Base-by-base conservation (phyloP, 1,284 basidiomycete genomes). In the Naganishia sp. region DNA sequence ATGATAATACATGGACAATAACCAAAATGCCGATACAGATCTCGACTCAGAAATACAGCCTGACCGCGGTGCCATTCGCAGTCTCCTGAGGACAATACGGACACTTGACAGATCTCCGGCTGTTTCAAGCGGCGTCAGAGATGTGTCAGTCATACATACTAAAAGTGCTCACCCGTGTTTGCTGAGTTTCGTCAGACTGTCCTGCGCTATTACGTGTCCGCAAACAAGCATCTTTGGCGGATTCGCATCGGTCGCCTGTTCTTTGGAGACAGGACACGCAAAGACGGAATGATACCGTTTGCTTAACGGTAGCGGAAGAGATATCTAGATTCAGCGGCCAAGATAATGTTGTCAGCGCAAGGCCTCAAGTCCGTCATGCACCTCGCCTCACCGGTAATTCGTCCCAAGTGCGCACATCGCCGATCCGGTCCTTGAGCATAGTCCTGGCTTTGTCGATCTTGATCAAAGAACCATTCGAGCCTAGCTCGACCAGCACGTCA, bases 201-300 rank as follows among this genome's bases (percentile, higher is more conserved):
- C 94, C 74, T 89, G 88, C 2, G 90, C 88, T 56, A 97, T 87
- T 44, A 95, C 92, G 79, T 99, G 96, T 0, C 95, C 95, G 76
- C 95, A 99, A 1, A 83, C 81, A 83, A 99, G 88, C 90, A 97
- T 94, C 91, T 96, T 96, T 0, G 95, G 95, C 23, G 94, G 96
- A 77, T 99, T 99, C 67, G 84, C 77, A 61, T 94, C 90, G 1
- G 92, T 95, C 15, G 92, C 87, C 79, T 96, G 94, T 75, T 99
- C 95, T 79, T 98, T 99, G 16, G 92, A 95, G 36, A 99, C 95
- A 0, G 96, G 93, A 78, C 96, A 99, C 49, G 93, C 88, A 77
- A 99, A 99, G 67, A 96, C 90, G 1, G 94, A 96, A 77, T 99
- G 96, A 79, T 95, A 98, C 36, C 92, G 84, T 73, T 94, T 88